A percentile compares a stretch with the other conserved stretches of the same genome.
Conservation (phyloP, 2,329 filamentous ascomycete genomes). For the Fusarium metavorans region DNA sequence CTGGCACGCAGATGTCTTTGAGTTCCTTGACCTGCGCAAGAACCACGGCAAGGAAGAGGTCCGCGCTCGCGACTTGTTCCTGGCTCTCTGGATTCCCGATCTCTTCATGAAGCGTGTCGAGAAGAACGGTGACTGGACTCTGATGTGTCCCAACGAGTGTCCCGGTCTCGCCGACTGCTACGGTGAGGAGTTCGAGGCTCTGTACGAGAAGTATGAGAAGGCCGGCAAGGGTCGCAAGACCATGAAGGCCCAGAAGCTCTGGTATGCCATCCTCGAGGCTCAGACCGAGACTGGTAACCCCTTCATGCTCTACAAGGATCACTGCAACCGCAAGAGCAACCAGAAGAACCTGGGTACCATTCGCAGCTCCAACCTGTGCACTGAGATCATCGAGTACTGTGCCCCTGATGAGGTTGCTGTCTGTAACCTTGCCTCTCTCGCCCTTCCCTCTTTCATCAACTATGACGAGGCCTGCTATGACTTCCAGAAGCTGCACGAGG, state of each 20-base stretch:
- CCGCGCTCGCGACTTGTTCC: conserved; percentile 96
- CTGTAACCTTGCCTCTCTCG: conserved; percentile 96
- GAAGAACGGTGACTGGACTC: conserved; percentile 94
- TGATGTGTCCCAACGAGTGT: conserved; percentile 98
- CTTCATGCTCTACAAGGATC: conserved; percentile 99
- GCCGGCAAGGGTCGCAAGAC: conserved; percentile 90
- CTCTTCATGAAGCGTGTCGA: conserved; percentile 99
- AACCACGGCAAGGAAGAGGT: conserved; percentile 99
- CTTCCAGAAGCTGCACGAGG: conserved; percentile 97
- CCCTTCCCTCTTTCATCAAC: conserved; percentile 91
- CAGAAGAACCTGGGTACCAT: conserved; percentile 99
- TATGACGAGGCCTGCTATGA: conserved; percentile 87
- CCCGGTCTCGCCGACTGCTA: conserved; percentile 96
- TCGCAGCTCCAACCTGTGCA: conserved; percentile 98
- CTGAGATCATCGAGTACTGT: conserved; percentile 97
- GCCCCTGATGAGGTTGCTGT: conserved; percentile 98
- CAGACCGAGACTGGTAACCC: conserved; percentile 99
- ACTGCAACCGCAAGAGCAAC: conserved; percentile 99
- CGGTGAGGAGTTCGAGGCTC: conserved; percentile 94
- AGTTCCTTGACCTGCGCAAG: conserved; percentile 97
- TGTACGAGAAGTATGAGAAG: conserved; percentile 93
- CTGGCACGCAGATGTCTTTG: conserved; percentile 97
- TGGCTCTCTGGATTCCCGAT: conserved; percentile 97
- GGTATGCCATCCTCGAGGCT: conserved; percentile 98
- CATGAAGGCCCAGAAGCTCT: conserved; percentile 97